phyloP scores from a whole-genome alignment of 805 yeast species.

The Teunomyces stri region DNA sequence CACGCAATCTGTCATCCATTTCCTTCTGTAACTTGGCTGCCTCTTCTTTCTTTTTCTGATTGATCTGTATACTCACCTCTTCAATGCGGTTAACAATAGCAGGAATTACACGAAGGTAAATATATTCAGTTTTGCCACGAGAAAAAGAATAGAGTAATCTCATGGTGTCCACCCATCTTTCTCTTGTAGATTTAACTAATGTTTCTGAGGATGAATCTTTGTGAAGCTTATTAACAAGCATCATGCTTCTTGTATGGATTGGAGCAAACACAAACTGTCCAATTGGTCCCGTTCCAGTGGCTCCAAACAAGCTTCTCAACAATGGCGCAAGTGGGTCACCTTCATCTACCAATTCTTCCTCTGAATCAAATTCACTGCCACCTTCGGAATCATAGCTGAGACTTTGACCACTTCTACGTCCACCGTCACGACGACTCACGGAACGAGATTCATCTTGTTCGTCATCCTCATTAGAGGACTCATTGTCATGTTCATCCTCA shows the following conservation, averaged over 20 bases:
- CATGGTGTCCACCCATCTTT: slow-evolving; percentile 66
- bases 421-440: slow-evolving; percentile 8
- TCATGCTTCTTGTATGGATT: slow-evolving; percentile 1
- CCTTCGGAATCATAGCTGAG: background rate
- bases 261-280: slow-evolving; percentile 5
- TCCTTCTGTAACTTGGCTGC: slow-evolving; percentile 22
- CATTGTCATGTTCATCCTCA: slow-evolving; percentile 24
- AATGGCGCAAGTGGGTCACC: slow-evolving; percentile 6
- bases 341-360: background rate
- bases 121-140: background rate
- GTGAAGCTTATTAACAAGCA: background rate
- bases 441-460: slow-evolving; percentile 3
- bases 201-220: slow-evolving; percentile 18
- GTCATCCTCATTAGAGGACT: slow-evolving; percentile 18
- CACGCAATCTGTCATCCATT: slow-evolving; percentile 27
- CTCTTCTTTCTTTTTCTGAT: slow-evolving; percentile 27
- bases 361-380: slow-evolving; percentile 4
- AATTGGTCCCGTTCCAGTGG: slow-evolving; percentile 14
- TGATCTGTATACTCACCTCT: slow-evolving; percentile 45
- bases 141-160: slow-evolving; percentile 45
- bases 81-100: slow-evolving; percentile 47
- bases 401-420: background rate
- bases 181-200: slow-evolving; percentile 49
- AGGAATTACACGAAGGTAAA: slow-evolving; percentile 17
- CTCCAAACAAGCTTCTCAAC: slow-evolving; percentile 12